These are phyloP conservation scores for Saccharum hybrid DNA, from an alignment of 202 grass and related monocot species.

Conservation along the genomic window DNA sequence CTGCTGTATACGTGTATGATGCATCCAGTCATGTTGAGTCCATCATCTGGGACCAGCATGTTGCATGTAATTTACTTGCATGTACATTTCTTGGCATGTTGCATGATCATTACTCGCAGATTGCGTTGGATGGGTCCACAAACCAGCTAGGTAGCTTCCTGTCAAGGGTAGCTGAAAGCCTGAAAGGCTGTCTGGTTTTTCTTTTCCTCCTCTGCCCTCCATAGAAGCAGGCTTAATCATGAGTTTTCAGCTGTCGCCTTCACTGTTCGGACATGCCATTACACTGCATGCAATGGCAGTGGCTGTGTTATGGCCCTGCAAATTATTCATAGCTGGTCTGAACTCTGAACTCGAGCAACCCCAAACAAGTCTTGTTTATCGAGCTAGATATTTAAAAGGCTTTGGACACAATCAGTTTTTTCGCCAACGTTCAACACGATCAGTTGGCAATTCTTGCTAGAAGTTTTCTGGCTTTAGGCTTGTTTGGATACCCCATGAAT, in stretches of 20 bases:
- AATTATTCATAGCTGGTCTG: not conserved
- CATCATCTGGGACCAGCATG: not conserved
- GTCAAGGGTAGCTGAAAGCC: constrained; percentile 14
- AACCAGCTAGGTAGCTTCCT: constrained; percentile 10
- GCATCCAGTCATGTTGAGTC: not conserved
- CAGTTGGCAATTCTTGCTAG: too few species aligned
- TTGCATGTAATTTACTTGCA: not conserved
- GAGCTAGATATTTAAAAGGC: not conserved
- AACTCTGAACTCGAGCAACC: not conserved
- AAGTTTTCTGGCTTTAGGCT: too few species aligned
- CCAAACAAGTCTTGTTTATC: not conserved
- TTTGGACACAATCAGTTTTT: too few species aligned
- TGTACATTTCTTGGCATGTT: not conserved
- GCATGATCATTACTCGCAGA: constrained; percentile 33
- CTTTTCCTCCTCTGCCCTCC: not conserved
- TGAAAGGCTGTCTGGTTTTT: not conserved
- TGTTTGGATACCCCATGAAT: too few species aligned
- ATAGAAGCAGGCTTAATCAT: not conserved
- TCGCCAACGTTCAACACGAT: too few species aligned
- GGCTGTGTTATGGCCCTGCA: not conserved
- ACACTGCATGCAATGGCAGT: constrained; percentile 7
- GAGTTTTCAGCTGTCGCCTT: not conserved
- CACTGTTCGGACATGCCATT: constrained; percentile 14
- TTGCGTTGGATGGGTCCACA: constrained; percentile 21
- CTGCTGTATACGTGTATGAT: not conserved